Base-by-base conservation (phyloP, 2,329 filamentous ascomycete species). In the Penicillium paneum region DNA sequence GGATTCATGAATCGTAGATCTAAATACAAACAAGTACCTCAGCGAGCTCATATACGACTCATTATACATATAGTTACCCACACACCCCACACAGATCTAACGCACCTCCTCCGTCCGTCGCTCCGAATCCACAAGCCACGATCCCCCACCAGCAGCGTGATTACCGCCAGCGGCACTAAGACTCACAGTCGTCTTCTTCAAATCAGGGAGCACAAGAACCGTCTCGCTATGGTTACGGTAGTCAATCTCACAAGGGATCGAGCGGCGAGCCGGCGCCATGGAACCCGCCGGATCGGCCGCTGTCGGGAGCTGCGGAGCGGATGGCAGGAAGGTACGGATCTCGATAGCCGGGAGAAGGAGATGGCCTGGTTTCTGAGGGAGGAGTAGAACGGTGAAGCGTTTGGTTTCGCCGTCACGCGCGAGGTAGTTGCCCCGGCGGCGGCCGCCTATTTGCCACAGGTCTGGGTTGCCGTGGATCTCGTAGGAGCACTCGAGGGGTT, bases 361-460 rank as follows among this genome's bases (percentile, higher is more conserved):
- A 67, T 85, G 85, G 0, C 94, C 93, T 28, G 90, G 80, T 49
- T 87, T 83, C 42, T 96, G 80, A 0, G 94, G 91, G 12, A 97
- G 84, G 10, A 97, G 77, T 49, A 95, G 78, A 8, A 97, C 74
- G 0, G 85, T 82, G 59, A 96, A 85, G 5, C 71, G 74, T 26
- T 65, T 69, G 4, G 67, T 66, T 54, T 83, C 78, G 41, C 75
- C 76, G 59, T 83, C 75, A 46, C 65, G 58, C 8, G 71, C 71
- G 6, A 66, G 81, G 65, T 96, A 95, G 66, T 90, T 89, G 0
- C 88, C 89, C 60, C 90, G 88, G 45, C 89, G 82, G 40, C 88
- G 84, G 0, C 92, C 93, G 21, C 91, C 92, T 3, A 97, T 77
- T 1, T 97, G 82, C 93, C 93, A 97, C 0, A 83, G 81, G 36